Evolutionary conservation across 371 early-diverging fungal genomes (phyloP), one percentile per base, ranked within the genome.

Genomic region (Circinella umbellata): DNA sequence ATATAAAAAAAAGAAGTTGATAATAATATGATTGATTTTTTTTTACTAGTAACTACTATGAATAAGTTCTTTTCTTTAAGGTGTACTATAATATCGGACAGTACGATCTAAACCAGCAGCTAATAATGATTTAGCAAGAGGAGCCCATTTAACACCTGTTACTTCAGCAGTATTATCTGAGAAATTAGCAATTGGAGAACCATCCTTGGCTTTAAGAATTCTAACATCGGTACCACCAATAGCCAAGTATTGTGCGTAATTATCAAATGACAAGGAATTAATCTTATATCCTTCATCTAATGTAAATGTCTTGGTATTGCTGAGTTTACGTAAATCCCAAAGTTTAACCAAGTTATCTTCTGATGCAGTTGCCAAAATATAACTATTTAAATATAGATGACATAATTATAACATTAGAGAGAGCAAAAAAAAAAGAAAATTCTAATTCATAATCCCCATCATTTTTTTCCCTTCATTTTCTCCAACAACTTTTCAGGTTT

Each of bases 241-340:
- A 54, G 91, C 96, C 66, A 96, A 79, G 69, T 93, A 96, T 67
- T 93, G 91, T 13, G 93, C 97, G 64, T 90, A 91, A 46, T 85
- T 79, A 72, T 96, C 98, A 77, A 94, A 97, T 18, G 83, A 70
- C 42, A 93, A 89, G 13, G 87, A 77, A 42, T 86, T 82, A 63
- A 92, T 86, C 69, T 84, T 77, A 55, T 87, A 78, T 20, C 75
- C 74, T 17, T 91, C 90, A 17, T 80, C 82, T 49, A 94, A 73
- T 59, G 84, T 79, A 71, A 95, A 85, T 55, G 89, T 89, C 64
- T 93, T 87, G 70, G 92, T 82, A 71, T 89, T 89, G 62, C 81
- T 83, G 63, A 95, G 85, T 65, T 96, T 96, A 71, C 97, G 91
- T 66, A 98, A 85, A 86, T 96, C 96, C 96, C 96, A 98, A 59